Evolutionary conservation across 2,329 filamentous ascomycete species (phyloP).

Genomic region (Paracoccidioides brasiliensis): DNA sequence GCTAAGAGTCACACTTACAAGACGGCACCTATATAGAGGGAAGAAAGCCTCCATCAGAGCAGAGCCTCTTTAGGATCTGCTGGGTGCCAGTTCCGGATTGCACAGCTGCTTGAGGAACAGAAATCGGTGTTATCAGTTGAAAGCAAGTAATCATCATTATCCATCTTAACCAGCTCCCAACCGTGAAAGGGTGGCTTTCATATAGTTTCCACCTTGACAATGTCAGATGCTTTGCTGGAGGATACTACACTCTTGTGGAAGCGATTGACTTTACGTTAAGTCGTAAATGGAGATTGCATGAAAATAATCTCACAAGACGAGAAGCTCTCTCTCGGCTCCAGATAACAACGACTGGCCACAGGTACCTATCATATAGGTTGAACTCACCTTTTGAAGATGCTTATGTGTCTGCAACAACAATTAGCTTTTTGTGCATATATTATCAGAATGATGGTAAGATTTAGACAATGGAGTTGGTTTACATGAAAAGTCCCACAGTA

Average conservation of each 20-base stretch:
- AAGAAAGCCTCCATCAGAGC: too few relatives aligned
- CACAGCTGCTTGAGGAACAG: background rate
- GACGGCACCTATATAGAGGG: too few relatives aligned
- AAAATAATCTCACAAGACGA: constrained; percentile 27
- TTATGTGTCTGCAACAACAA: constrained; percentile 26
- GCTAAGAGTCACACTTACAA: too few relatives aligned
- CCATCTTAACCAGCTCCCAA: constrained; percentile 15
- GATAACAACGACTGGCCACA: constrained; percentile 35
- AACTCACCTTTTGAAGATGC: constrained; percentile 35
- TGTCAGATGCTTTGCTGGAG: constrained; percentile 28
- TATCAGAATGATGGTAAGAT: background rate
- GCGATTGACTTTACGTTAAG: constrained; percentile 9
- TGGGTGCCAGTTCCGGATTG: background rate
- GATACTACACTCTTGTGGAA: constrained; percentile 23
- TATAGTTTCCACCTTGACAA: constrained; percentile 32
- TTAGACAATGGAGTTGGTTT: constrained; percentile 8
- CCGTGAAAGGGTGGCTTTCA: constrained; percentile 39
- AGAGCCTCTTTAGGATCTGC: background rate
- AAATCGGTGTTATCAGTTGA: background rate
- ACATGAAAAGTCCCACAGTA: constrained; percentile 34
- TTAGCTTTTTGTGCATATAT: background rate
- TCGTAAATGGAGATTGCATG: constrained; percentile 27
- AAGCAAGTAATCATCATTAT: background rate
- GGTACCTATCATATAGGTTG: constrained; percentile 34
- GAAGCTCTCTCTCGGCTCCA: constrained; percentile 36